Evolutionary conservation across 2,329 filamentous ascomycete species (phyloP), one percentile per base, ranked within the genome.

Genomic region (Aspergillus hiratsukae): DNA sequence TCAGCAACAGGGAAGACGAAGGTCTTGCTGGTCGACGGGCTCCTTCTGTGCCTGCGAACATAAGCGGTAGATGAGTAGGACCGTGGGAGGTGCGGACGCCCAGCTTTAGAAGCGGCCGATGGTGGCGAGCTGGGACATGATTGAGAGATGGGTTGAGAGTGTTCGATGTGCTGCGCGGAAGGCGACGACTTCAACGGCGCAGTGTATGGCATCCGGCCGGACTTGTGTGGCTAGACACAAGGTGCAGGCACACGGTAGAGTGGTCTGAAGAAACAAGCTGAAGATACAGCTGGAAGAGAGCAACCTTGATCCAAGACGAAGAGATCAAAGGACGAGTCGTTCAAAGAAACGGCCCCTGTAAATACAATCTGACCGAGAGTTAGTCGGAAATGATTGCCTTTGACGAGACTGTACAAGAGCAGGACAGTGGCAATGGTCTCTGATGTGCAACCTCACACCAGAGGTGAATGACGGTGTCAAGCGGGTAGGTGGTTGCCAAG

Each of bases 41-140:
- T 82, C 53, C 84, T 80, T 53, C 85, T 78, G 66, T 86, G 83
- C 69, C 81, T 83, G 71, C 80, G 81, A 54, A 86, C 76, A 67
- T 87, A 87, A 17, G 83, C 80, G 4, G 82, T 80, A 31, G 84
- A 87, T 8, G 81, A 81, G 56, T 80, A 76, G 11, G 81, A 83
- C 48, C 81, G 80, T 40, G 83, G 83, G 45, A 81, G 76, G 25
- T 77, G 74, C 27, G 78, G 77, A 51, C 80, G 67, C 69, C 70
- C 54, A 67, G 70, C 48, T 51, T 57, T 54, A 27, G 57, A 45
- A 28, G 53, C 45, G 21, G 29, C 56, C 50, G 57, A 55, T 35
- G 49, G 58, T 43, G 63, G 63, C 29, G 63, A 65, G 28, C 52
- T 55, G 8, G 63, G 60, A 46, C 61, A 65, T 23, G 61, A 63